Evolutionary conservation across 2,329 filamentous ascomycete species (phyloP), one percentile per base, ranked within the genome.

Genomic region (Colletotrichum abscissum): DNA sequence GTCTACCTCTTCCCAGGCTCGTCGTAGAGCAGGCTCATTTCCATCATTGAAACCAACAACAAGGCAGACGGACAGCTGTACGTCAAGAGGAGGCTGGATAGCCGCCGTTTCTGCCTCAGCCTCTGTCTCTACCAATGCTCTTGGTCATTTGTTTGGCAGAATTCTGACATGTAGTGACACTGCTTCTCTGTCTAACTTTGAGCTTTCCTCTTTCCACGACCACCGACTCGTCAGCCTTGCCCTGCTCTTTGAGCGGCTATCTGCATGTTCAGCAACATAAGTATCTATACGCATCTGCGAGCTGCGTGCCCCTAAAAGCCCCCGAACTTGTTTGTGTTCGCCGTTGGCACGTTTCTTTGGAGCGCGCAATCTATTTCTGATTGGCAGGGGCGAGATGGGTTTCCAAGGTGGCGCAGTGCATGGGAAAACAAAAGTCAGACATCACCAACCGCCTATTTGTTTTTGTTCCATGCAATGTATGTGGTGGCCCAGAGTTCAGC

Each of bases 361-460:
- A 38, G 56, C 16, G 30, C 33, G 19, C 46, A 38, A 9, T 38
- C n/a, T 28, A 56, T 52, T 60, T 52, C 35, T 58, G 67, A 56
- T 62, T 62, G 67, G 60, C 46, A 52, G 70, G 56, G 55, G 54
- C n/a, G n/a, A 14, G 9, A 57, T 12, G 30, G 46, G 24, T 35
- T 58, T 65, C 38, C 56, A 30, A 26, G 46, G 62, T 60, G 57
- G 71, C 67, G 67, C 67, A 38, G 60, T 60, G 71, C 71, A 62
- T 19, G 9, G 49, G 49, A 57, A 62, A 62, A 66, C 60, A 70
- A 35, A 55, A 55, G 67, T 52, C 55, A 69, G 65, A 46, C 59
- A 63, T 22, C 6, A 5, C 30, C 59, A 69, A 38, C 58, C 66
- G 38, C 35, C 30, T 46, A 22, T 63, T 69, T 59, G 24, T 9